phyloP scores from a whole-genome alignment of 2,329 filamentous ascomycete genomes.

The Penicillium oxalicum region DNA sequence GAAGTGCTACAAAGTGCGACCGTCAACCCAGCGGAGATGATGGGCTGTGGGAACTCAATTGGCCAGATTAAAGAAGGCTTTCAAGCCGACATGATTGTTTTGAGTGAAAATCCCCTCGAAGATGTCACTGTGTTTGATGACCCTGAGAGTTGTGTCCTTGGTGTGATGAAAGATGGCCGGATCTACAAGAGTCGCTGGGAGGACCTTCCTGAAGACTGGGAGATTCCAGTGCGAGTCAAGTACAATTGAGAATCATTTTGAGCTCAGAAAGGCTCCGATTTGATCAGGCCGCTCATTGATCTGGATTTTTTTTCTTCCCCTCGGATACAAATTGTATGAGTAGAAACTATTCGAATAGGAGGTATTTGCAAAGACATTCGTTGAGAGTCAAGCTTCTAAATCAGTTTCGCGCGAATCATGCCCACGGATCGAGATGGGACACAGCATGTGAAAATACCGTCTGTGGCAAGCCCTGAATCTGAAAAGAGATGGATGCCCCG shows the following conservation, averaged over 20 bases:
- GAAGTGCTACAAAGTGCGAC: conserved; percentile 47
- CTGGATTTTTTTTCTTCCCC: no score
- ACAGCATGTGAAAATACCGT: no score
- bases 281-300: no score
- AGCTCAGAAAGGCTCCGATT: no score
- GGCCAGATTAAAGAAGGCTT: conserved; percentile 48
- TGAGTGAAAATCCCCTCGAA: conserved; percentile 50
- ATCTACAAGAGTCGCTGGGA: conserved; percentile 35
- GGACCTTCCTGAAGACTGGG: conserved; percentile 15
- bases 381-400: no score
- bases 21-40: conserved; percentile 48
- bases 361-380: no score
- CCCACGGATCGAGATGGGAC: no score
- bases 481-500: no score
- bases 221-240: conserved; percentile 16
- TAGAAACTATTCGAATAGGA: no score
- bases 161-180: conserved; percentile 52
- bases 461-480: no score
- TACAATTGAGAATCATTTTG: conserved; percentile 5
- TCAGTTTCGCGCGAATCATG: no score
- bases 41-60: conserved; percentile 43
- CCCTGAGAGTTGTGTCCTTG: conserved; percentile 45
- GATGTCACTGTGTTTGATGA: conserved; percentile 47
- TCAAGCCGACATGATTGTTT: conserved; percentile 48
- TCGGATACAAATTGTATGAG: no score